Conservation (phyloP, 2,329 filamentous ascomycete genomes). For the Calcarisporium arbuscula region DNA sequence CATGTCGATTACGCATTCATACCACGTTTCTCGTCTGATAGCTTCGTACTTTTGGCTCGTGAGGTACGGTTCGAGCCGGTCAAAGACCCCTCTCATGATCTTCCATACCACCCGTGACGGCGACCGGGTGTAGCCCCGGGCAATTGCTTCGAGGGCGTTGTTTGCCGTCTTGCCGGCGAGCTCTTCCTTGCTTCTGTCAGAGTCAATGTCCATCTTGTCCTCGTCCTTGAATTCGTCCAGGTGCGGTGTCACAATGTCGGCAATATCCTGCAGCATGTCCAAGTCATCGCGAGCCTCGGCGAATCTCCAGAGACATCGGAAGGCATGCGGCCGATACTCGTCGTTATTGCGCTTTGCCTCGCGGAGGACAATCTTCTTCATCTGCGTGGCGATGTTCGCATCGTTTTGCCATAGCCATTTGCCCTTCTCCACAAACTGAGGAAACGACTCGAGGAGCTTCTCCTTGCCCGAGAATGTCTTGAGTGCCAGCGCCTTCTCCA, state of each 20-base stretch:
- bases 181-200: slow-evolving; percentile 42
- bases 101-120: slow-evolving; percentile 33
- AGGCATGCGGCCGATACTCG: slow-evolving; percentile 71
- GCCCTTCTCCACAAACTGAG: slow-evolving; percentile 65
- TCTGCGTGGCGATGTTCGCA: slow-evolving; percentile 48
- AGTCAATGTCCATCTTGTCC: slow-evolving; percentile 65
- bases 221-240: slow-evolving; percentile 53
- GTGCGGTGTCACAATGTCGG: slow-evolving; percentile 55
- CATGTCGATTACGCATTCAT: slow-evolving; percentile 40
- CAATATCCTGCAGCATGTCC: slow-evolving; percentile 62
- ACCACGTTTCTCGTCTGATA: slow-evolving; percentile 47
- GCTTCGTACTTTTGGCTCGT: slow-evolving; percentile 28
- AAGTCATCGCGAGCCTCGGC: slow-evolving; percentile 61
- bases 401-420: slow-evolving; percentile 52
- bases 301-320: slow-evolving; percentile 67
- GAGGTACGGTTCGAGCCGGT: slow-evolving; percentile 38
- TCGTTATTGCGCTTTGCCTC: slow-evolving; percentile 91
- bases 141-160: slow-evolving; percentile 44
- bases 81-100: slow-evolving; percentile 30
- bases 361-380: slow-evolving; percentile 74
- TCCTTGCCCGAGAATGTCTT: slow-evolving; percentile 96
- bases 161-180: slow-evolving; percentile 36
- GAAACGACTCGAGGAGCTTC: slow-evolving; percentile 71
- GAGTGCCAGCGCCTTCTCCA: slow-evolving; percentile 74
- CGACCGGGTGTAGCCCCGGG: slow-evolving; percentile 41